Base-by-base conservation (phyloP, 495 filamentous ascomycete species). In the Patellaria atrata region DNA sequence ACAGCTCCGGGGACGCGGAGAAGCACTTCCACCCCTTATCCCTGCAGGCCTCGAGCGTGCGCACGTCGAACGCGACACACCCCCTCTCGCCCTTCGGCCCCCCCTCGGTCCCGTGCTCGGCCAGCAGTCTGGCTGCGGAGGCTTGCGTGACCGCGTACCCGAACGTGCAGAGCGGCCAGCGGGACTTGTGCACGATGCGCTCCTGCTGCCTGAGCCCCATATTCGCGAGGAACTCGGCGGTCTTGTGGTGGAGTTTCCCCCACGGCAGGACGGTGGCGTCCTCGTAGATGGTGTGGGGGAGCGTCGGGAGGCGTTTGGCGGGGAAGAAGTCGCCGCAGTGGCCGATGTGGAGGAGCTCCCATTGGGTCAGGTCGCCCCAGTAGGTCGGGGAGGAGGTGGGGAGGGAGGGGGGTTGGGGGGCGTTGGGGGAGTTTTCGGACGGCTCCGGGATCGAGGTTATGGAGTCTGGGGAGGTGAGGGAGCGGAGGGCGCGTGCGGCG, bases 111-210 rank as follows among this genome's bases (percentile, higher is more conserved):
- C 44, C 39, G 23, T 44, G 45, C 16, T 43, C 30, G 18, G 18
- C 17, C 11, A 50, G 44, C 6, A 56, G 35, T 19, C 41, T 34
- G 5, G 10, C 18, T 2, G 53, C 53, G 1, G 44, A 45, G 28
- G 43, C 38, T n/a, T 48, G 43, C 0, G 53, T 56, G 32, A 67
- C 45, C 15, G 55, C 63, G 45, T 60, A 64, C 2, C 50, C 63
- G 41, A 67, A 65, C 13, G 57, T 59, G 43, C 63, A 65, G 21
- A 67, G 55, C 2, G 62, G 59, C 28, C 48, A 49, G 5, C 40
- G 20, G 10, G 55, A 54, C 14, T 40, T 28, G 42, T 63, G 61
- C n/a, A 63, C 48, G 12, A 53, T 39, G 12, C 63, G 62, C 2
- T 38, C 47, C 7, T 47, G 32, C 2, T 45, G 26, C 0, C 51